Base-by-base conservation (phyloP, 2,329 filamentous ascomycete species). In the Shiraia sp. region DNA sequence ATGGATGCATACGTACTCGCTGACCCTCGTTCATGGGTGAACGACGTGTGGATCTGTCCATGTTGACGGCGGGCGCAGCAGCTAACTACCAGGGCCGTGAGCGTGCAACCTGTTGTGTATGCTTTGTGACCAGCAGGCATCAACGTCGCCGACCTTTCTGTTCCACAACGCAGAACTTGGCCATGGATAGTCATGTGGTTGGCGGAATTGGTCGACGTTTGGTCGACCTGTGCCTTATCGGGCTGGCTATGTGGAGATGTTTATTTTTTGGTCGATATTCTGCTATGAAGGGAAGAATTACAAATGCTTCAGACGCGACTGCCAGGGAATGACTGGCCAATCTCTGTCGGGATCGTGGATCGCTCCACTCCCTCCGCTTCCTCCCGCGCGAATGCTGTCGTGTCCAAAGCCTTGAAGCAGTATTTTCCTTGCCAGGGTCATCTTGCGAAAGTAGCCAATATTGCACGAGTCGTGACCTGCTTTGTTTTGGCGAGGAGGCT, bases 141-240 rank as follows among this genome's bases (percentile, higher is more conserved):
- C 39, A 45, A 54, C 48, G 40, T 65, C 59, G 65, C 51, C 60
- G 62, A 60, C 58, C 49, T 38, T 32, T 38, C 36, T 40, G 61
- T 61, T 44, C 51, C 43, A 65, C 59, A 19, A 36, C 53, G 32
- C 42, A 34, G 27, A 36, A 44, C 26, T 28, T 42, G 32, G 42
- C 42, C 34, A 39, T 17, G n/a, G n/a, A n/a, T n/a, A n/a, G n/a
- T n/a, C n/a, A n/a, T n/a, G n/a, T n/a, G n/a, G n/a, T n/a, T n/a
- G 38, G 40, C 42, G 43, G 46, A 49, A 47, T 47, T n/a, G n/a
- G n/a, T n/a, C n/a, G n/a, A n/a, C n/a, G n/a, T n/a, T n/a, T n/a
- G n/a, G n/a, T n/a, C n/a, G n/a, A n/a, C n/a, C n/a, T n/a, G n/a
- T n/a, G n/a, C n/a, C n/a, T n/a, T n/a, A n/a, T n/a, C n/a, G n/a